Evolutionary conservation across 371 early-diverging fungal genomes (phyloP), one percentile per base, ranked within the genome.

Genomic region (Batkoa obscura): DNA sequence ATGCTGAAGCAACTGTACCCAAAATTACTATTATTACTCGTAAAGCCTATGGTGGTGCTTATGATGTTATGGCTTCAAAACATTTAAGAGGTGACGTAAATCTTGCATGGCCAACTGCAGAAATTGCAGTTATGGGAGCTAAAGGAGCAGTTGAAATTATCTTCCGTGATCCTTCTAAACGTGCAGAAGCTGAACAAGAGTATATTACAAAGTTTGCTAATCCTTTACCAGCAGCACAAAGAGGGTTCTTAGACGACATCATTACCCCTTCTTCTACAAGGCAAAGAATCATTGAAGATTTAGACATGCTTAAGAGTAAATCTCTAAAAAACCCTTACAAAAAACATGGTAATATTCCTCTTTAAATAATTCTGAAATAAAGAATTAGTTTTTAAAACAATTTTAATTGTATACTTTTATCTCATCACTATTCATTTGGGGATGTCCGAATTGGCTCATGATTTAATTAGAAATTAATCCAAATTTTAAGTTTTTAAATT

Each of bases 61-160:
- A 96, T 68, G 92, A 92, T 70, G 96, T 96, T 45, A 96, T 96
- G 96, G 83, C 83, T 58, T 88, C 88, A 17, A 94, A 96, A 72
- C 94, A 94, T 72, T 68, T 96, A 59, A 74, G 90, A 17, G 94
- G 94, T 46, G 96, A 96, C 62, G 72, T 67, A 47, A 93, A 92
- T 72, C 82, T 88, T 62, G 86, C 93, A 3, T 96, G 94, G 94
- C 96, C 96, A 13, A 84, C 90, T 30, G 93, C 85, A 32, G 96
- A 96, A 66, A 90, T 96, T 67, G 96, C 96, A 33, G 96, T 96
- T 50, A 96, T 96, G 96, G 96, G 96, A 38, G 88, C 91, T 45
- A 63, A 90, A 70, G 96, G 94, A 9, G 96, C 96, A 13, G 96
- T 94, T 0, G 94, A 93, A 68, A 89, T 96, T 64, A 88, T 96